A percentile compares a stretch with the other conserved stretches of the same genome.
Evolutionary conservation across 345 rosid species (phyloP).

Genomic region (Crucihimalaya himalaica): DNA sequence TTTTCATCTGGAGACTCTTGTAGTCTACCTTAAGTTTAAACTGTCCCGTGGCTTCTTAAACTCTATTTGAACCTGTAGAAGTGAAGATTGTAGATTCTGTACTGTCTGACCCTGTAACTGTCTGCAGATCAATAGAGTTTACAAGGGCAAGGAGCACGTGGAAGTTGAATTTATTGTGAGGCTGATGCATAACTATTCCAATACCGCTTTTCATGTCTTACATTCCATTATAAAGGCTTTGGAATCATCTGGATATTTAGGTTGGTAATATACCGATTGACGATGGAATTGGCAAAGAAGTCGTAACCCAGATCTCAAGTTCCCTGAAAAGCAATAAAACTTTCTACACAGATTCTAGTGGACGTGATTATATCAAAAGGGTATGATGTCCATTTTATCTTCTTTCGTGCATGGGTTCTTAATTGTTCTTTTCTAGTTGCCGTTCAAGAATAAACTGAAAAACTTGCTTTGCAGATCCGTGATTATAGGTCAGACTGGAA

Average conservation of each 20-base stretch:
- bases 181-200: constrained; percentile 29
- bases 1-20: constrained; percentile 10
- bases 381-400: constrained; percentile 39
- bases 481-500: constrained; percentile 92
- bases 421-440: neutral
- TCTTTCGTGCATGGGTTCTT: neutral
- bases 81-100: constrained; percentile 17
- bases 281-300: constrained; percentile 77
- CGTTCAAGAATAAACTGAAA: constrained; percentile 11
- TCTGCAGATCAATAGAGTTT: constrained; percentile 73
- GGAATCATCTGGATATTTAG: constrained; percentile 39
- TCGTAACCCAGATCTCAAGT: constrained; percentile 66
- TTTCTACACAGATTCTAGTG: constrained; percentile 83
- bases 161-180: constrained; percentile 95
- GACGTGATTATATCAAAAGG: constrained; percentile 80
- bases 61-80: constrained; percentile 18
- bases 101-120: constrained; percentile 7
- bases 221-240: constrained; percentile 4
- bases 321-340: constrained; percentile 57
- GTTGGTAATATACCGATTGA: constrained; percentile 71
- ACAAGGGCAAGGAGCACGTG: constrained; percentile 85
- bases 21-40: constrained; percentile 8
- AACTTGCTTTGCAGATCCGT: constrained; percentile 61
- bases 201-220: constrained; percentile 8
- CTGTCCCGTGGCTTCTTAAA: neutral